Evolutionary conservation across 768 basidiomycete genomes (phyloP).

Genomic region (Tulasnella sp.): DNA sequence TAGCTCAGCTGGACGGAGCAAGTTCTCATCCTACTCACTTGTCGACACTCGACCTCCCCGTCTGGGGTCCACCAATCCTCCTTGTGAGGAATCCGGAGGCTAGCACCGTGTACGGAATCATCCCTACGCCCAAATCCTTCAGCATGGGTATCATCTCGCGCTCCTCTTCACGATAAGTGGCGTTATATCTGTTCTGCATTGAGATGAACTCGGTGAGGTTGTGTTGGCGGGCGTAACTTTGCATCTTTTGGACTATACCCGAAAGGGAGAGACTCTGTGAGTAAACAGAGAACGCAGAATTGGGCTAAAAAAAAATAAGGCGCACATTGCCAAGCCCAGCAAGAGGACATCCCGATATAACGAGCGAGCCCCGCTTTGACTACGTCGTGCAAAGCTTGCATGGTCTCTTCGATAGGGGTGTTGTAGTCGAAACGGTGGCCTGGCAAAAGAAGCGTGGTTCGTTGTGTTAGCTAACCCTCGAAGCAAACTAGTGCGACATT

Average conservation of each 20-base stretch:
- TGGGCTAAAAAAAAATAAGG: not conserved
- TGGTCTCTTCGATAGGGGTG: conserved; percentile 34
- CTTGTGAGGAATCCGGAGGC: not conserved
- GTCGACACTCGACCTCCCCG: not conserved
- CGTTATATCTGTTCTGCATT: conserved; percentile 61
- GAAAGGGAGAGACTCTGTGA: not conserved
- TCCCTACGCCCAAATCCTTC: conserved; percentile 28
- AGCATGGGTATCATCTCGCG: conserved; percentile 40
- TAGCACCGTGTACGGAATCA: conserved; percentile 38
- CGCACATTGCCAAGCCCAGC: conserved; percentile 49
- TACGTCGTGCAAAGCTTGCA: conserved; percentile 63
- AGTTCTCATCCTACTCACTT: not conserved
- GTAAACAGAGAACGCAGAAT: not conserved
- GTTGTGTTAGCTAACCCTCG: not conserved
- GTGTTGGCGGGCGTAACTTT: conserved; percentile 34
- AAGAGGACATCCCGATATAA: conserved; percentile 53
- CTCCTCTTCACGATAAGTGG: conserved; percentile 59
- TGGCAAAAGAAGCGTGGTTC: too few species aligned
- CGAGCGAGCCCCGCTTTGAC: conserved; percentile 55
- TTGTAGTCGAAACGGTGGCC: conserved; percentile 36
- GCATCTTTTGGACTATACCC: conserved; percentile 45
- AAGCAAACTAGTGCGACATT: not conserved
- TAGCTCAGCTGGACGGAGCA: not conserved
- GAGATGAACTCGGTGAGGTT: conserved; percentile 45
- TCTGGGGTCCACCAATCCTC: not conserved